Percentiles rank a stretch among this genome's conserved stretches.
Conservation (phyloP, 345 rosid genomes). For the Populus euphratica region DNA sequence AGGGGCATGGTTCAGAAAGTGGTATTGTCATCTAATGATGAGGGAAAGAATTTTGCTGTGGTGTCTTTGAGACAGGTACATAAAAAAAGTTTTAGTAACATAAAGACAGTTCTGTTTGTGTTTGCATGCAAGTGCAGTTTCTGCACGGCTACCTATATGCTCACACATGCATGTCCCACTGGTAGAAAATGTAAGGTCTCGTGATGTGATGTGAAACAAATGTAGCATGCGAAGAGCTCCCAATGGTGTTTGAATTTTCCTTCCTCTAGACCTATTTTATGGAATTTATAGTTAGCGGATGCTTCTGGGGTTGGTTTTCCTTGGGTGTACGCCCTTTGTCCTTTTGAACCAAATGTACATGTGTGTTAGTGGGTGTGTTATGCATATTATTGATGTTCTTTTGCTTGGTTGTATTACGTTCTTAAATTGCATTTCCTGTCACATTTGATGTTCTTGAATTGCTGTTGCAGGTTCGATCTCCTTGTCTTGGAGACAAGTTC, state of each 20-base stretch:
- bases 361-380: neutral
- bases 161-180: neutral
- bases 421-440: neutral
- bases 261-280: neutral
- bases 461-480: slow-evolving; percentile 63
- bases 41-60: slow-evolving; percentile 84
- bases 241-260: neutral
- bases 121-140: neutral
- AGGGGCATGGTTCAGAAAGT: slow-evolving; percentile 90
- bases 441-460: neutral
- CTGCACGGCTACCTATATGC: neutral
- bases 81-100: neutral
- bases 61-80: slow-evolving; percentile 86
- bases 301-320: neutral
- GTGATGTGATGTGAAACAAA: neutral
- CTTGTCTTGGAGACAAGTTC: slow-evolving; percentile 89
- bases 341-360: neutral
- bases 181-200: neutral
- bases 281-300: neutral
- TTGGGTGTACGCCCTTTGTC: neutral
- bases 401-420: neutral
- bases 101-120: neutral
- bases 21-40: slow-evolving; percentile 80
- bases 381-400: neutral
- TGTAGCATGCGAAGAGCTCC: neutral